A percentile compares a stretch with the other conserved stretches of the same genome.
These are phyloP conservation scores for Phytophthora agathidicida DNA, from an alignment of 352 stramenopile species.

Conservation along the genomic window DNA sequence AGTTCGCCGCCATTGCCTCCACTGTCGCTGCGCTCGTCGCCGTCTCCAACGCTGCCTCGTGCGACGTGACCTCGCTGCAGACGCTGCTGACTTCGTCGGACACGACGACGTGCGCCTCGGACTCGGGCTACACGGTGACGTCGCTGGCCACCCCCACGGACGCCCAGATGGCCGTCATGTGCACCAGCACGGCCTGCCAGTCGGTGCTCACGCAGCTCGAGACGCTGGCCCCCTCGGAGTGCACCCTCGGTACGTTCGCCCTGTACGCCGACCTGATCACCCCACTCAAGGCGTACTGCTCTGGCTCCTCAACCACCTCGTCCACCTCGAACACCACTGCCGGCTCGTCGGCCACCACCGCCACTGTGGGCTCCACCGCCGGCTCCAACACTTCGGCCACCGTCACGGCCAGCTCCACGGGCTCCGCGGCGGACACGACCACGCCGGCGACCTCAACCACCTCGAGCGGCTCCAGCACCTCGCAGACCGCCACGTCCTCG, in stretches of 20 bases:
- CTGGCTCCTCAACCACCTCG: slow-evolving; percentile 5
- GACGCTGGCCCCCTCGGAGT: slow-evolving; percentile 33
- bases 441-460: slow-evolving; percentile 14
- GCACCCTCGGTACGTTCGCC: slow-evolving; percentile 33
- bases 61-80: slow-evolving; percentile 34
- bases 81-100: slow-evolving; percentile 25
- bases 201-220: slow-evolving; percentile 34
- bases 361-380: slow-evolving; percentile 10
- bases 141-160: slow-evolving; percentile 38
- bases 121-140: slow-evolving; percentile 40
- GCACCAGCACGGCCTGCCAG: slow-evolving; percentile 35
- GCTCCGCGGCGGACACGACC: slow-evolving; percentile 12
- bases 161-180: slow-evolving; percentile 35
- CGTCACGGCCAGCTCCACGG: slow-evolving; percentile 12
- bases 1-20: slow-evolving; percentile 27
- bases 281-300: slow-evolving; percentile 29
- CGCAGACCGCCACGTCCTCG: slow-evolving; percentile 19
- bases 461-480: slow-evolving; percentile 19
- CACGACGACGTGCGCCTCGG: slow-evolving; percentile 28
- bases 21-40: slow-evolving; percentile 22
- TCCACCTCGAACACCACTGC: slow-evolving; percentile 7
- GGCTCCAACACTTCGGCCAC: slow-evolving; percentile 13
- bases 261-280: slow-evolving; percentile 43
- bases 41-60: slow-evolving; percentile 30
- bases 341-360: slow-evolving; percentile 7